Evolutionary conservation across 2,329 filamentous ascomycete genomes (phyloP).

Genomic region (Keithomyces neogunnii): DNA sequence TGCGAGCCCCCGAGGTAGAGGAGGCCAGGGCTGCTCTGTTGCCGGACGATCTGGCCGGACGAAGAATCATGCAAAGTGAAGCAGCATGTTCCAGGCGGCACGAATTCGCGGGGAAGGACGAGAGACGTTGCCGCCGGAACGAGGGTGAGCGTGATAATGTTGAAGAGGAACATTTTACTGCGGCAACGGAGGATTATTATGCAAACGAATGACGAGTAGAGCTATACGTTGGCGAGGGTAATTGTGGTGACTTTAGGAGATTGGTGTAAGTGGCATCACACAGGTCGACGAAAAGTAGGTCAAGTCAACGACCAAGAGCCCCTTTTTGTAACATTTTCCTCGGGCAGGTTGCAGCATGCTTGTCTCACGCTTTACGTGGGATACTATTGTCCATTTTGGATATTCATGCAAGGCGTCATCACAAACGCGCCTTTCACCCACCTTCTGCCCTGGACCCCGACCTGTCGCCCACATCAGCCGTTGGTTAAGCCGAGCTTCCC

Average conservation of each 20-base stretch:
- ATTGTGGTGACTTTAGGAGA: no score
- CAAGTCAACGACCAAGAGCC: not conserved
- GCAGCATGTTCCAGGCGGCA: slow-evolving; percentile 19
- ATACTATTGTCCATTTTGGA: not conserved
- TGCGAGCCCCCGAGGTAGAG: slow-evolving; percentile 17
- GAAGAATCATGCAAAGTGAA: slow-evolving; percentile 21
- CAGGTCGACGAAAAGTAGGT: not conserved
- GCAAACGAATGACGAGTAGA: no score
- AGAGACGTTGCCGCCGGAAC: slow-evolving; percentile 14
- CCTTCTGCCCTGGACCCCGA: not conserved
- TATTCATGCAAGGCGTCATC: not conserved
- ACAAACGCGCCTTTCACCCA: not conserved
- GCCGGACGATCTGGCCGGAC: slow-evolving; percentile 16
- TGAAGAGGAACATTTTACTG: slow-evolving; percentile 1
- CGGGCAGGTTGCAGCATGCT: no score
- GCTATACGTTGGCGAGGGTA: no score
- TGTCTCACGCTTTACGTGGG: not conserved
- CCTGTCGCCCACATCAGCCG: slow-evolving; percentile 1
- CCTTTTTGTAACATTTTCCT: not conserved
- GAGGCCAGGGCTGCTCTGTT: slow-evolving; percentile 16
- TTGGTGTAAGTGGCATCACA: not conserved
- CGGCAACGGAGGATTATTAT: no score
- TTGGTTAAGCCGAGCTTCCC: slow-evolving; percentile 1
- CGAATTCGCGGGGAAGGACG: slow-evolving; percentile 8
- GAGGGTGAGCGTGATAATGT: slow-evolving; percentile 12